Base-by-base conservation (phyloP, 2,329 filamentous ascomycete genomes). In the Epichloe hybrida region DNA sequence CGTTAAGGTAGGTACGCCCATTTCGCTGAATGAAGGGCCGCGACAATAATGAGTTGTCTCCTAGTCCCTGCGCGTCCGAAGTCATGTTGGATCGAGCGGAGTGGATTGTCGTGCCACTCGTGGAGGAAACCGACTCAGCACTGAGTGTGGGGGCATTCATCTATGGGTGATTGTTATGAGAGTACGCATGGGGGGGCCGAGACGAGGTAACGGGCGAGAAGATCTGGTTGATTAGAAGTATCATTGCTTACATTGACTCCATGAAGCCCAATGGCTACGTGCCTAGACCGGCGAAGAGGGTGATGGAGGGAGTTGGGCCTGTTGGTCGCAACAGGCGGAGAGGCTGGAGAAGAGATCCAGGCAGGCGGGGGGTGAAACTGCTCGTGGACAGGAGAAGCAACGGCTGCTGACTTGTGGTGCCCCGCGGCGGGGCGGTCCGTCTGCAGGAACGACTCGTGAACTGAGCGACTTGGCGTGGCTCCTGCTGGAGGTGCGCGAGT, bases 1-100 rank as follows among this genome's bases (percentile, higher is more conserved):
- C 87, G 62, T 85, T 81, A 56, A 94, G 77, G 67, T 91, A 96
- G 45, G 84, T 84, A 52, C 89, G 84, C 49, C 88, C 88, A 70
- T 93, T 84, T 60, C 84, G 82, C 56, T 83, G 70, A 57, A 85
- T 70, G 60, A 90, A 85, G 7, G 83, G 81, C 58, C 71, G 72
- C 20, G 65, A 50, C 59, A 64, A 45, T 44, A 50, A 51, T 58
- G 63, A 60, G 53, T 66, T 69, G 45, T 75, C 75, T 38, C 66
- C 67, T 23, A 69, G 69, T 51, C 66, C 68, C 21, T 69, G 66
- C 3, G 66, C 68, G 27, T 79, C 75, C 60, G 74, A 75, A 43
- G 69, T 66, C 68, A 75, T 72, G 43, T 71, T 72, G 39, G 72
- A 72, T 55, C 69, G 68, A 46, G 64, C 64, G 52, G 70, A 71